Evolutionary conservation across 768 basidiomycete genomes (phyloP).

Genomic region (Tubosaeta sp.): DNA sequence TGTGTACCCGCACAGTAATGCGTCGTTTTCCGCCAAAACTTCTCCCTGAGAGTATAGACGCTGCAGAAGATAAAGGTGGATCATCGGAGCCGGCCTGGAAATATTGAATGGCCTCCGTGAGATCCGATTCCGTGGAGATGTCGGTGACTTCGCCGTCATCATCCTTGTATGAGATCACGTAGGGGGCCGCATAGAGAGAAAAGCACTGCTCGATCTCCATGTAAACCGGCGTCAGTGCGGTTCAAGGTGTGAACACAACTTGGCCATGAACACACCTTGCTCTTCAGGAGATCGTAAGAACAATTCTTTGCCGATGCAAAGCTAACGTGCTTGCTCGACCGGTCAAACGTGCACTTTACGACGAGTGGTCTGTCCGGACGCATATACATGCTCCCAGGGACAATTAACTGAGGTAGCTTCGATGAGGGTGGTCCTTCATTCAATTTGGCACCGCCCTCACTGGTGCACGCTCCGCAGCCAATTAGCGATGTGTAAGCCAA

Average conservation of each 20-base stretch:
- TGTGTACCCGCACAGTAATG: constrained; percentile 72
- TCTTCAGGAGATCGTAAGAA: constrained; percentile 67
- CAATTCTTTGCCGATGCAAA: constrained; percentile 80
- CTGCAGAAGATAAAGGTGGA: constrained; percentile 61
- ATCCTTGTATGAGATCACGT: constrained; percentile 78
- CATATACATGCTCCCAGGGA: constrained; percentile 27
- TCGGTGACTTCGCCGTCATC: constrained; percentile 79
- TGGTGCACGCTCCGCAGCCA: constrained; percentile 27
- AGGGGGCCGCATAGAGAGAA: constrained; percentile 63
- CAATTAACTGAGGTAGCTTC: constrained; percentile 3
- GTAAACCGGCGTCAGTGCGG: not conserved
- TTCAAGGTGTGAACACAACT: no score
- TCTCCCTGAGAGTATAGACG: constrained; percentile 64
- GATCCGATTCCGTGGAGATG: constrained; percentile 66
- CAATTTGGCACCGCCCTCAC: not conserved
- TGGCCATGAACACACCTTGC: constrained; percentile 50
- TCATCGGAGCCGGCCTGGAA: constrained; percentile 77
- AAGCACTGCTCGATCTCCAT: constrained; percentile 76
- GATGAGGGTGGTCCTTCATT: not conserved
- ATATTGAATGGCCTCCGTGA: constrained; percentile 85
- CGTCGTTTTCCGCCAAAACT: constrained; percentile 67
- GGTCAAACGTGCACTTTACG: constrained; percentile 80
- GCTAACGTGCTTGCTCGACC: constrained; percentile 67
- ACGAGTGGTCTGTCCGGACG: constrained; percentile 75
- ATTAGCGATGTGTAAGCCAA: constrained; percentile 1